Evolutionary conservation across 2,329 filamentous ascomycete genomes (phyloP), one percentile per base, ranked within the genome.

Genomic region (Whalleya microplaca): DNA sequence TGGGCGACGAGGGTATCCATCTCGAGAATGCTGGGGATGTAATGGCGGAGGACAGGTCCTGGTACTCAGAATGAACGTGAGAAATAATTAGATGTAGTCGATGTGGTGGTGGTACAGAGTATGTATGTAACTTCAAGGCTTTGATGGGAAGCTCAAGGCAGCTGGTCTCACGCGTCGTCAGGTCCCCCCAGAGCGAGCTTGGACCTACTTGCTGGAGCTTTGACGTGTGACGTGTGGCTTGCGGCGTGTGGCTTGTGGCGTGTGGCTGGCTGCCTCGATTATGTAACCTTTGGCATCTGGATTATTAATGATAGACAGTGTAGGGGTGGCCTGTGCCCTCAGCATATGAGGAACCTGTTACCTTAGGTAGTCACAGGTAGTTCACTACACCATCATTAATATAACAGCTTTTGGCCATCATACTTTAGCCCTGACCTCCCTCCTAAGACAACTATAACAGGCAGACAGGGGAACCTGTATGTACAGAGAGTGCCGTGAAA

Each of bases 1-100:
- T 89, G 90, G 67, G 93, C 88, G 69, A 99, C 92, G 74, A 99
- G 87, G 69, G 91, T 85, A 77, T 99, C 92, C 95, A 99, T 99
- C 52, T 69, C 72, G 69, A 50, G 48, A 20, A 50, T 44, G 47
- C 41, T 41, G 53, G 20, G 42, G 41, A 21, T 27, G 29, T 12
- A 20, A 45, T 23, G 55, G 51, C 18, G 52, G 45, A 45, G 37
- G n/a, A 23, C 32, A 19, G 49, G 27, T 56, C 32, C 42, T n/a
- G 21, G 18, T 51, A 45, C 45, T 52, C 21, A 12, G 37, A 55
- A 61, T 51, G 53, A 49, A 6, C 7, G 29, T 56, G 43, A 37
- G 45, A 10, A 45, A 37, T 40, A 48, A 48, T 55, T 45, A 44
- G 47, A 41, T 21, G 32, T 37, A 27, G 40, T 1, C 32, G 55